Base-by-base conservation (phyloP, 2,329 filamentous ascomycete species). In the Cladophialophora yegresii region DNA sequence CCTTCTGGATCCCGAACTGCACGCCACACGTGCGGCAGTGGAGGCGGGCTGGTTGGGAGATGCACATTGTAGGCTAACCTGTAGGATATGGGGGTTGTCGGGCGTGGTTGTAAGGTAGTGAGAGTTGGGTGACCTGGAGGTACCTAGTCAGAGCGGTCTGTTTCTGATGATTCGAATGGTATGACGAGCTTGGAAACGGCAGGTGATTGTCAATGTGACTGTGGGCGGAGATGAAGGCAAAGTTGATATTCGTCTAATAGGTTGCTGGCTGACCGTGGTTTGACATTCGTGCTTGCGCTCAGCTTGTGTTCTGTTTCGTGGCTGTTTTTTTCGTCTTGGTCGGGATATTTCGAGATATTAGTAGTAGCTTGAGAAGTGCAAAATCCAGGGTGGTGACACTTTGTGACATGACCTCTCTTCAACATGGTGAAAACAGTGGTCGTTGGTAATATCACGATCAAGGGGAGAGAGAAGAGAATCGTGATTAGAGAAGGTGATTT, bases 1-100 rank as follows among this genome's bases (percentile, higher is more conserved):
- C 13, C 12, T 30, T 1, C 5, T 33, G n/a, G 51, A 28, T 28
- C 28, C n/a, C 26, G n/a, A 30, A 54, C 10, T 54, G 28, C 16
- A 12, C 22, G 51, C 51, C 51, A 26, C 51, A 54, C 8, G 10
- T 50, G 47, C 47, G 47, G 47, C 47, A 50, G 47, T 50, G 47
- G 10, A 50, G 47, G 7, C 47, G 47, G 47, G 47, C 47, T 26
- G 47, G 47, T 12, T 50, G 47, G 47, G 47, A 50, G 47, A 50
- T 50, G 22, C 47, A 50, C 47, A 50, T 50, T 26, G 47, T 26
- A 12, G 47, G 36, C 8, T 0, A 3, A 16, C 36, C 6, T 6
- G 36, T n/a, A 43, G 36, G 33, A 5, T 40, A 40, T 28, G 26
- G 3, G 26, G 33, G 16, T 20, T 43, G 36, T 13, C 9, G 4